phyloP scores from a whole-genome alignment of 495 filamentous ascomycete species.

The Xylaria intraflava region DNA sequence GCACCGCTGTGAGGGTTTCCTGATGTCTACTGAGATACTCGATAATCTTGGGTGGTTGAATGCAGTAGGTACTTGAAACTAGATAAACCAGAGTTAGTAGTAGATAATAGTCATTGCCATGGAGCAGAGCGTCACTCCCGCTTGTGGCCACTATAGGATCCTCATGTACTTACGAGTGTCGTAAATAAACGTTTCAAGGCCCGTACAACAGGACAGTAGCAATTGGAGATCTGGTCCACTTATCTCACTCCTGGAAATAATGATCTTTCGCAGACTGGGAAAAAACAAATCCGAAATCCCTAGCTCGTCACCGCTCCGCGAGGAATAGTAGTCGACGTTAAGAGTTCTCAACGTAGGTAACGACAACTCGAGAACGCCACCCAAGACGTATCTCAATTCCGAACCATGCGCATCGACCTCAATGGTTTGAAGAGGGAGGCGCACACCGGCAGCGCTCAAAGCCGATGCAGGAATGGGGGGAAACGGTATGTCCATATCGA shows the following conservation, averaged over 20 bases:
- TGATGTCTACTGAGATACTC: slow-evolving; percentile 10
- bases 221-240: not conserved
- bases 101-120: not conserved
- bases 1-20: slow-evolving; percentile 13
- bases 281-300: slow-evolving; percentile 1
- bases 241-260: slow-evolving; percentile 6
- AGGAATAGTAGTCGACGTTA: slow-evolving; percentile 6
- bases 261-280: slow-evolving; percentile 12
- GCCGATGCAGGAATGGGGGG: slow-evolving; percentile 7
- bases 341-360: slow-evolving; percentile 10
- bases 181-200: slow-evolving; percentile 14
- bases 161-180: slow-evolving; percentile 5
- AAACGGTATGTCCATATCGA: not conserved
- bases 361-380: slow-evolving; percentile 14
- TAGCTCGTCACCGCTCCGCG: not conserved
- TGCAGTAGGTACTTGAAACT: slow-evolving; percentile 1
- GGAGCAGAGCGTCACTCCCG: not conserved
- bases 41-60: slow-evolving; percentile 2
- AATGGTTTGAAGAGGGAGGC: slow-evolving; percentile 12
- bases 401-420: slow-evolving; percentile 3
- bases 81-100: slow-evolving; percentile 3
- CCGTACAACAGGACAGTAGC: slow-evolving; percentile 9
- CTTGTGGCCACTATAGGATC: not conserved
- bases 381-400: not conserved
- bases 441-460: slow-evolving; percentile 13